phyloP scores from a whole-genome alignment of 768 basidiomycete genomes.

The Amanita molliuscula region DNA sequence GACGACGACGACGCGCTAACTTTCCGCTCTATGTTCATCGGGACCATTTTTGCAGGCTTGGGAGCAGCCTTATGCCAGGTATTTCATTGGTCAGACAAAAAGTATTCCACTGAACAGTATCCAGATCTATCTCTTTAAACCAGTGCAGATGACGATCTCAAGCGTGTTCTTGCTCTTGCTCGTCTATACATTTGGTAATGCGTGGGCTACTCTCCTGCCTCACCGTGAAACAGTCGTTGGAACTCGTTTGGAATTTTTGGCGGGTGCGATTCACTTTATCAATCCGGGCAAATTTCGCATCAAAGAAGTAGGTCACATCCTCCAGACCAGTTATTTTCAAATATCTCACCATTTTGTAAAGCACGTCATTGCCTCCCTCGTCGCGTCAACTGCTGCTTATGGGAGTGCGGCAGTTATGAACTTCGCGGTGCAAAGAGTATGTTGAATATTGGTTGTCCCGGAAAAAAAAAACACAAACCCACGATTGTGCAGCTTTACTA shows the following conservation, averaged over 20 bases:
- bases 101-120: neutral
- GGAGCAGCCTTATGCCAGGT: slow-evolving; percentile 27
- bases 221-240: slow-evolving; percentile 30
- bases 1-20: slow-evolving; percentile 33
- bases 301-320: slow-evolving; percentile 37
- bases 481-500: slow-evolving; percentile 40
- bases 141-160: slow-evolving; percentile 38
- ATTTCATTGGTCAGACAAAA: neutral
- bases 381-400: slow-evolving; percentile 44
- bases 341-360: slow-evolving; percentile 12
- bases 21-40: slow-evolving; percentile 30
- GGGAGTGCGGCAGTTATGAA: slow-evolving; percentile 47
- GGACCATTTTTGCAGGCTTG: slow-evolving; percentile 30
- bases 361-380: slow-evolving; percentile 48
- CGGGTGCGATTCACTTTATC: slow-evolving; percentile 31
- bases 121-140: slow-evolving; percentile 54
- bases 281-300: slow-evolving; percentile 49
- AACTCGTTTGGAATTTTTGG: slow-evolving; percentile 30
- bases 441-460: neutral
- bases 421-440: slow-evolving; percentile 50
- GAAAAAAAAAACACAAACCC: neutral
- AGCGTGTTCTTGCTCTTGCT: slow-evolving; percentile 48
- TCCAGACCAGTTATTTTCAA: neutral
- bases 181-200: slow-evolving; percentile 38
- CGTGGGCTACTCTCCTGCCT: slow-evolving; percentile 40